These are phyloP conservation scores for Hyphodiscus hymeniophilus DNA, from an alignment of 495 filamentous ascomycete genomes.

Conservation along the genomic window DNA sequence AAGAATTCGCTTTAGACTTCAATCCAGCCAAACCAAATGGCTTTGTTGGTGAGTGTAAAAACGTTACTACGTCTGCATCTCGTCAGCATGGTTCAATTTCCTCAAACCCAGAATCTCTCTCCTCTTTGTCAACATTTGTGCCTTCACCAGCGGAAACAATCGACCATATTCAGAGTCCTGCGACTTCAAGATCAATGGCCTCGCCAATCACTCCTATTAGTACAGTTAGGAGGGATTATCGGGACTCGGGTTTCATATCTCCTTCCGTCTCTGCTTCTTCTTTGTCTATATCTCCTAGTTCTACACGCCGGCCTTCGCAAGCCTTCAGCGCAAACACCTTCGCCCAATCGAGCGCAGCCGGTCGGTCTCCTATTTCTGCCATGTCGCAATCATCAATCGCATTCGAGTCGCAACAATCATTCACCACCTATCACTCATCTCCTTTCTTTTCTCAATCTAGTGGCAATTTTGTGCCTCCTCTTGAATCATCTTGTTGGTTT, in stretches of 20 bases:
- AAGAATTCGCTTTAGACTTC: conserved; percentile 43
- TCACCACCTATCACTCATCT: conserved; percentile 26
- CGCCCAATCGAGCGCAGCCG: conserved; percentile 15
- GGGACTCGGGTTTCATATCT: conserved; percentile 39
- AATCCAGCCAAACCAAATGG: conserved; percentile 41
- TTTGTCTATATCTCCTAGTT: conserved; percentile 36
- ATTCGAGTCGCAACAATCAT: conserved; percentile 12
- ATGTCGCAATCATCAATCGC: conserved; percentile 11
- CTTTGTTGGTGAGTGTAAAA: conserved; percentile 72
- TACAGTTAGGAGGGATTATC: conserved; percentile 16
- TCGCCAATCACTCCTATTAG: conserved; percentile 28
- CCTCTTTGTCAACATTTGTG: conserved; percentile 28
- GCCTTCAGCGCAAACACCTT: conserved; percentile 20
- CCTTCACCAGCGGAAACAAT: conserved; percentile 26
- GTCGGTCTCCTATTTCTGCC: conserved; percentile 14
- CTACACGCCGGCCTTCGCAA: conserved; percentile 20
- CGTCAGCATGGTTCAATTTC: conserved; percentile 23
- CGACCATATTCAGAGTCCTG: conserved; percentile 5
- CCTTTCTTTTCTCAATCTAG: conserved; percentile 51
- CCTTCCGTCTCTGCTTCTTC: conserved; percentile 35
- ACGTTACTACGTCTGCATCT: conserved; percentile 22
- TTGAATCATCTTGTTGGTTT: conserved; percentile 57
- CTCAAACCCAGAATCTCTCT: conserved; percentile 18
- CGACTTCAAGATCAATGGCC: conserved; percentile 22
- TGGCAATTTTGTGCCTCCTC: conserved; percentile 51